Conservation (phyloP, 257 asterid genomes). For the Capsicum baccatum region DNA sequence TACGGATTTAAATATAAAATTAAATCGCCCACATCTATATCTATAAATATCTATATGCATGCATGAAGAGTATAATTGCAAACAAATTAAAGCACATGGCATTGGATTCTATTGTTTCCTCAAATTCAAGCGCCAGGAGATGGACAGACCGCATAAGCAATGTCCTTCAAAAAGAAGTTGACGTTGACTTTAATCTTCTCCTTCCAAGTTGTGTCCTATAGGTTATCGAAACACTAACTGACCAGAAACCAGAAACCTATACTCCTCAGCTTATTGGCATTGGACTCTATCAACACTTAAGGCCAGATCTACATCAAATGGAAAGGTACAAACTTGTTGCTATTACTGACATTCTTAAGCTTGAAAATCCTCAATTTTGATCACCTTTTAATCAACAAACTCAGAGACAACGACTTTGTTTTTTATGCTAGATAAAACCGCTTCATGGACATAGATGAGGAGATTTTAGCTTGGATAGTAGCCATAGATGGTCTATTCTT, state of each 20-base stretch:
- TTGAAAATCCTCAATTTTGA: slow-evolving; percentile 35
- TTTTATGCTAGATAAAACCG: slow-evolving; percentile 44
- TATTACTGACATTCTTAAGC: slow-evolving; percentile 34
- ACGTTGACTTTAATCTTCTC: slow-evolving; percentile 38
- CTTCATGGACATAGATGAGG: slow-evolving; percentile 49
- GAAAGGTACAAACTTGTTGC: slow-evolving; percentile 54
- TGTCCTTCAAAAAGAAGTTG: slow-evolving; percentile 36
- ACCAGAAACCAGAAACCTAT: slow-evolving; percentile 51
- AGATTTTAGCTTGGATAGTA: slow-evolving; percentile 49
- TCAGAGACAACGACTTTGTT: slow-evolving; percentile 42
- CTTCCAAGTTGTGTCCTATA: slow-evolving; percentile 44
- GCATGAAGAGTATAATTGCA: too few species aligned
- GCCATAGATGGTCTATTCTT: slow-evolving; percentile 55
- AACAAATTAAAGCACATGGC: too few species aligned
- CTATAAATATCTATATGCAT: too few species aligned
- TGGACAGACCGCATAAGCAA: slow-evolving; percentile 47
- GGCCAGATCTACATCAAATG: slow-evolving; percentile 50
- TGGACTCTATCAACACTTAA: slow-evolving; percentile 58
- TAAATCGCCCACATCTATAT: too few species aligned
- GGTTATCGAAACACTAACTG: slow-evolving; percentile 42
- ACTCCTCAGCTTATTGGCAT: slow-evolving; percentile 49
- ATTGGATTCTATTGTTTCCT: too few species aligned
- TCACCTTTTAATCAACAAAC: slow-evolving; percentile 35
- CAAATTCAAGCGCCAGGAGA: neutral
- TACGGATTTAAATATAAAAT: too few species aligned